Base-by-base conservation (phyloP, 306 rosid genomes). In the Gleditsia sinensis region DNA sequence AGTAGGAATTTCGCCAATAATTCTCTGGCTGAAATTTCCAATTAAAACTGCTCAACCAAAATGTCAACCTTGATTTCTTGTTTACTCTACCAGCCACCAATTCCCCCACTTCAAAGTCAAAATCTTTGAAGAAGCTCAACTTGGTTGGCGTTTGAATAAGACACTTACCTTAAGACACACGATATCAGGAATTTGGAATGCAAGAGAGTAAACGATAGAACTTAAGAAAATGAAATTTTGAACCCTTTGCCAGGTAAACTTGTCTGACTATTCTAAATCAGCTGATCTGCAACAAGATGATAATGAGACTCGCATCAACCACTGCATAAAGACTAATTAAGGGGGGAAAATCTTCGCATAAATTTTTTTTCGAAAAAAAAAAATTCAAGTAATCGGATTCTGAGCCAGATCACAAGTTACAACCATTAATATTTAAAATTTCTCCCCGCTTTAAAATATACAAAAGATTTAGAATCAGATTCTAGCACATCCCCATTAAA, bases 231-330 rank as follows among this genome's bases (percentile, higher is more conserved):
- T 54, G 13, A 57, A 57, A 50, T 45, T 34, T 68, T 30, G 58
- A 77, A 63, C 83, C 74, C 75, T 73, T 28, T 27, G 68, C 79
- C 32, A 74, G 49, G 67, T 58, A 53, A 72, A 72, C 70, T 54
- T 55, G 67, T 75, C 56, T 37, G 53, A 17, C 48, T 17, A 32
- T 36, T 73, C 33, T 24, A 74, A 72, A 80, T 78, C 72, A 72
- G 76, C 74, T 83, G 90, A 88, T 91, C 91, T 88, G 82, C 66
- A 60, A 63, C 51, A 46, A 45, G 40, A 58, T 20, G 43, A 78
- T 54, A 62, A 77, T 27, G 56, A 78, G 78, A 78, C 77, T 74
- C 74, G 53, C 45, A 49, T 34, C 57, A 75, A 33, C 27, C 43
- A 46, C 37, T 63, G 13, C 50, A 50, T 57, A 55, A 66, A 39